These are phyloP conservation scores for Annulohypoxylon bovei DNA, from an alignment of 495 filamentous ascomycete genomes.

Conservation along the genomic window DNA sequence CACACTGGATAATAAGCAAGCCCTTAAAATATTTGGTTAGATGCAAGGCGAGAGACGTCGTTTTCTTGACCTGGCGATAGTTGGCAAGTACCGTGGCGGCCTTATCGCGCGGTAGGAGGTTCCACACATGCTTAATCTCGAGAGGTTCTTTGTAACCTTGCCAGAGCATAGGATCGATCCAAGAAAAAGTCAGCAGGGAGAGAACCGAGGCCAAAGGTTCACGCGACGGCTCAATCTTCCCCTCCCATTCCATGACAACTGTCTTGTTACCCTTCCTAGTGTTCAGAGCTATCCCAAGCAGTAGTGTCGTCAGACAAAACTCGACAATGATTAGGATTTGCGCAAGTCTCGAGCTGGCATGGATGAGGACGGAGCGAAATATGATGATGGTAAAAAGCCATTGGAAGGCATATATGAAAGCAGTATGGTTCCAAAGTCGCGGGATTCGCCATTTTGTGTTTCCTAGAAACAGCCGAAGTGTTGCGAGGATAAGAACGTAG, in stretches of 20 bases:
- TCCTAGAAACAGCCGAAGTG: constrained; percentile 76
- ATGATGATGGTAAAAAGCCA: constrained; percentile 80
- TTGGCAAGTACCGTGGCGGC: constrained; percentile 78
- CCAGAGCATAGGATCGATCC: constrained; percentile 90
- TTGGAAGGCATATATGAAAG: constrained; percentile 81
- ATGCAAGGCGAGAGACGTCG: constrained; percentile 80
- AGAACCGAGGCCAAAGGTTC: constrained; percentile 89
- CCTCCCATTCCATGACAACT: constrained; percentile 86
- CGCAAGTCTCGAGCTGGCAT: constrained; percentile 71
- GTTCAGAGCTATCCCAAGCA: constrained; percentile 77
- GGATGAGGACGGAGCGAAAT: constrained; percentile 87
- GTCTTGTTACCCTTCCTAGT: constrained; percentile 93
- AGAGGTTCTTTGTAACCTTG: constrained; percentile 89
- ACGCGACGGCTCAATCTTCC: constrained; percentile 81
- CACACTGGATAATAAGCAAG: constrained; percentile 77
- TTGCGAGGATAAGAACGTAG: constrained; percentile 81
- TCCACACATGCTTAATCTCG: constrained; percentile 89
- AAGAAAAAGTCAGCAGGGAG: constrained; percentile 86
- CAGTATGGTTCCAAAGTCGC: constrained; percentile 91
- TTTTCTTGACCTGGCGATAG: constrained; percentile 88
- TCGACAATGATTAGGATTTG: constrained; percentile 71
- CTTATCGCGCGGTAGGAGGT: constrained; percentile 86
- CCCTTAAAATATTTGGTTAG: constrained; percentile 84
- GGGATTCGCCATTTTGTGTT: constrained; percentile 73
- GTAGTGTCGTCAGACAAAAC: constrained; percentile 76